phyloP scores from a whole-genome alignment of 1,284 basidiomycete species.

The Lignosus rhinocerotis region DNA sequence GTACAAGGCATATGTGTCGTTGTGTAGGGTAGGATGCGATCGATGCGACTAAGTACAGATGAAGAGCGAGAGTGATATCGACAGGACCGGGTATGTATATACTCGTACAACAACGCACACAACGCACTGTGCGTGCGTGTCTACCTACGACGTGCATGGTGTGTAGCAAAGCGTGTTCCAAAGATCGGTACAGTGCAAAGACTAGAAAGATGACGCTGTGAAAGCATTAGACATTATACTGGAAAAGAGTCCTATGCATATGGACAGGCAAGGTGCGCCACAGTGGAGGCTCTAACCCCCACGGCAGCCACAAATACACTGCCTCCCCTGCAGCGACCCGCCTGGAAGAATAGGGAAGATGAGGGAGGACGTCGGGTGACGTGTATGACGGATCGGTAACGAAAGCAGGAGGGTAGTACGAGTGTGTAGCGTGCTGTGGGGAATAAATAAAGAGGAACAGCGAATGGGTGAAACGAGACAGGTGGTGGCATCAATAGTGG shows the following conservation, averaged over 20 bases:
- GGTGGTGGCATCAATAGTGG: background rate
- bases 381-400: background rate
- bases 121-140: slow-evolving; percentile 17
- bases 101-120: slow-evolving; percentile 24
- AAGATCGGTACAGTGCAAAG: background rate
- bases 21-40: background rate
- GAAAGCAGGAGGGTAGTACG: background rate
- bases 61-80: slow-evolving; percentile 13
- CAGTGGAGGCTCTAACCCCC: slow-evolving; percentile 15
- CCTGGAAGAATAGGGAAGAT: background rate
- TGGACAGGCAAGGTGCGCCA: slow-evolving; percentile 5
- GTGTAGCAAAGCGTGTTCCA: slow-evolving; percentile 6
- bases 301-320: slow-evolving; percentile 17
- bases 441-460: background rate
- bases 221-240: slow-evolving; percentile 5
- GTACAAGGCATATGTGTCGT: slow-evolving; percentile 1
- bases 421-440: background rate
- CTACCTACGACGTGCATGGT: slow-evolving; percentile 9
- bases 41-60: slow-evolving; percentile 13
- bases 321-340: slow-evolving; percentile 12
- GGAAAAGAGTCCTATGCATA: slow-evolving; percentile 12
- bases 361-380: background rate
- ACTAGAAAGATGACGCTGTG: background rate
- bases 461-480: background rate
- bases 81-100: slow-evolving; percentile 15